A percentile compares a stretch with the other conserved stretches of the same genome.
These are phyloP conservation scores for Ogataea glucozyma DNA, from an alignment of 805 yeast species.

Conservation along the genomic window DNA sequence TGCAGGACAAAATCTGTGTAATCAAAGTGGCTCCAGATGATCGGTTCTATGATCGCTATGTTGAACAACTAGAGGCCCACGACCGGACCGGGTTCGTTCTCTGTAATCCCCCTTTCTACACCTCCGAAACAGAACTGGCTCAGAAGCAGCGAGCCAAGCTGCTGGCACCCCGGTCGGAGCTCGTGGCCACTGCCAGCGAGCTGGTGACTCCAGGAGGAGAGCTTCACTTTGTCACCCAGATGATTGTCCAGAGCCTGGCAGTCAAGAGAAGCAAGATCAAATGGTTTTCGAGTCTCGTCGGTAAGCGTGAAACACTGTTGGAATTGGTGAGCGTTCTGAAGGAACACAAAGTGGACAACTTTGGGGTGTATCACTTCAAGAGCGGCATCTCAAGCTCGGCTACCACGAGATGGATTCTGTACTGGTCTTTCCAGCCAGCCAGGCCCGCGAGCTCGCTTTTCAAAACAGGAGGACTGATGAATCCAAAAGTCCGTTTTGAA, in stretches of 20 bases:
- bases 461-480: slow-evolving; percentile 7
- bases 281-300: slow-evolving; percentile 43
- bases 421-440: slow-evolving; percentile 35
- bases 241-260: slow-evolving; percentile 37
- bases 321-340: slow-evolving; percentile 15
- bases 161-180: slow-evolving; percentile 7
- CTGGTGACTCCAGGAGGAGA: slow-evolving; percentile 51
- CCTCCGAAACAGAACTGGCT: slow-evolving; percentile 36
- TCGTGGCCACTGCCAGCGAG: slow-evolving; percentile 40
- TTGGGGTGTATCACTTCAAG: slow-evolving; percentile 33
- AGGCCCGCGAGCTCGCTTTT: slow-evolving; percentile 18
- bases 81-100: slow-evolving; percentile 36
- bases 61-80: slow-evolving; percentile 6
- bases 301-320: slow-evolving; percentile 21
- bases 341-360: slow-evolving; percentile 23
- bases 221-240: slow-evolving; percentile 36
- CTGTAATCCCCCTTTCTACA: slow-evolving; percentile 58
- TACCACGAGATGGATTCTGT: slow-evolving; percentile 41
- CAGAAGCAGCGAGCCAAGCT: slow-evolving; percentile 28
- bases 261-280: slow-evolving; percentile 13
- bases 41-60: slow-evolving; percentile 9
- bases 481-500: slow-evolving; percentile 6
- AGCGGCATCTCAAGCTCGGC: slow-evolving; percentile 23
- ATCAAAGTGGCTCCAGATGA: slow-evolving; percentile 19
- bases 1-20: slow-evolving; percentile 24